Evolutionary conservation across 352 stramenopile species (phyloP), one percentile per base, ranked within the genome.

Genomic region (Globisporangium paroecandrum): DNA sequence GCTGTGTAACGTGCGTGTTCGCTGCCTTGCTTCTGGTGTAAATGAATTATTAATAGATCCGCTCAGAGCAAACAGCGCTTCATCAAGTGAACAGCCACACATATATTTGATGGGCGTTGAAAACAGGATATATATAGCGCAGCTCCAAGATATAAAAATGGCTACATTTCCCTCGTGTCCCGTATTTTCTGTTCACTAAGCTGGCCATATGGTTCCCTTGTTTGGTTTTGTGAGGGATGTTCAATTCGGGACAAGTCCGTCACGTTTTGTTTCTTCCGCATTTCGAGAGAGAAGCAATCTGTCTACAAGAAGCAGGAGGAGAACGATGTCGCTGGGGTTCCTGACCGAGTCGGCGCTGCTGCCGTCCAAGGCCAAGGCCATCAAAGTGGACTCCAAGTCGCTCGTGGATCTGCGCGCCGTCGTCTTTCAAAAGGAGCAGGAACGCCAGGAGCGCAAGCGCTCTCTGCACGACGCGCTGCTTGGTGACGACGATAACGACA

Each of bases 321-420:
- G 32, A 38, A 74, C 3, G 25, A 97, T 97, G 89, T 97, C 89
- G 69, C 81, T 97, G 9, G 91, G 91, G 54, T 97, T 97, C 74
- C 72, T 97, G n/a, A 97, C 91, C 3, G 89, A 97, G 82, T 96
- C 86, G 64, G 91, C 91, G 62, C 87, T 97, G 51, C 75, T 97
- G 76, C 91, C 89, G 69, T 95, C 88, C 68, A 97, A 96, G 76
- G 89, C 85, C 27, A 97, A 95, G 78, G 62, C 82, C 58, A 95
- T 97, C 74, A 88, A 91, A 55, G 85, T 97, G 25, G 89, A 95
- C 70, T 73, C 75, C 72, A 92, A 92, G 74, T 94, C 85, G 36
- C 73, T 95, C 51, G 75, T 97, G 22, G 89, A 92, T 43, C 77
- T 97, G 60, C 92, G 91, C 61, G 86, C 88, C 1, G 75, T 93